Conservation (phyloP, 1,284 basidiomycete species). For the Trichosporon faecale region DNA sequence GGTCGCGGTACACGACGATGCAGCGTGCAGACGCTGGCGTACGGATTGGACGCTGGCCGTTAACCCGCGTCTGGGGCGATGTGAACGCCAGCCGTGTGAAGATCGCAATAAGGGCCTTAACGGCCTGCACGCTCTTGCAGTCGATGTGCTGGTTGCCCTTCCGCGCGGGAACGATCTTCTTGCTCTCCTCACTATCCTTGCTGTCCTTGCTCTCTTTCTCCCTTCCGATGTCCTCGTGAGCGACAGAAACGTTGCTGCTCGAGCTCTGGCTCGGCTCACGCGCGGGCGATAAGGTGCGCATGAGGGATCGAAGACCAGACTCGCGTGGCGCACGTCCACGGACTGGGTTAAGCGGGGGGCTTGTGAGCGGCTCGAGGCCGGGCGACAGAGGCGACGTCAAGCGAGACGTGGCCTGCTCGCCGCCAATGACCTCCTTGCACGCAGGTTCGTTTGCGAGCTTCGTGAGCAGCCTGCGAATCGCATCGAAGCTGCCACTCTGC, state of each 20-base stretch:
- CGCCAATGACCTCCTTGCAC: conserved; percentile 22
- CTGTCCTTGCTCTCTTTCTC: not conserved
- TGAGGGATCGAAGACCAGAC: conserved; percentile 33
- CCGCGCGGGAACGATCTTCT: not conserved
- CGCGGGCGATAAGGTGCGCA: conserved; percentile 37
- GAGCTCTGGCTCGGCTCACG: conserved; percentile 9
- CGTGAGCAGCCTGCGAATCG: conserved; percentile 46
- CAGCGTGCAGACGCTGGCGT: conserved; percentile 53
- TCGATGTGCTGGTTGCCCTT: conserved; percentile 28
- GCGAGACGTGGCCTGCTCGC: not conserved
- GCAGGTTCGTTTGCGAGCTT: conserved; percentile 42
- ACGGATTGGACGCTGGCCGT: conserved; percentile 36
- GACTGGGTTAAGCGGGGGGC: not conserved
- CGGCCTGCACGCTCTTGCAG: conserved; percentile 50
- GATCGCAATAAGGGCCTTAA: conserved; percentile 53
- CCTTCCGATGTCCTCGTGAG: not conserved
- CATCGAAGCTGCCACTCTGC: conserved; percentile 43
- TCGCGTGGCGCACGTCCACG: conserved; percentile 18
- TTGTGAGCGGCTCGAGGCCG: not conserved
- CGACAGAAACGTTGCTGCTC: not conserved
- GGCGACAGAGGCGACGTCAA: not conserved
- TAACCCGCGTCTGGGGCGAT: conserved; percentile 35
- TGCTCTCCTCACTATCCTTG: not conserved
- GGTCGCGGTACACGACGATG: conserved; percentile 54
- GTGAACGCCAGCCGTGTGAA: conserved; percentile 54